Base-by-base conservation (phyloP, 2,329 filamentous ascomycete genomes). In the Stagonosporopsis tanaceti region DNA sequence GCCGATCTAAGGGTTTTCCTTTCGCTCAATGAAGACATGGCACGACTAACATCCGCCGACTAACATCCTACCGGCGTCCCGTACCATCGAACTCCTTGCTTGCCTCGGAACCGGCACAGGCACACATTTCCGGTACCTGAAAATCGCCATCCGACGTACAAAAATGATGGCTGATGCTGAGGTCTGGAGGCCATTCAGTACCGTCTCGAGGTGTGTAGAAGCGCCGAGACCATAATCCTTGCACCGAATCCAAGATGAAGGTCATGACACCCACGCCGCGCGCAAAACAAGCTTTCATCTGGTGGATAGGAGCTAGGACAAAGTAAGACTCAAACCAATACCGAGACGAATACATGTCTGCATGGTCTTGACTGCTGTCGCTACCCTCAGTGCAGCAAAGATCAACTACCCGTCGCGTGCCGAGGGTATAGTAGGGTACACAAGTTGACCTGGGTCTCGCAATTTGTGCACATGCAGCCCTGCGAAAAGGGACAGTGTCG, bases 381-480 rank as follows among this genome's bases (percentile, higher is more conserved):
- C 42, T 51, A 42, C 11, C 15, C 20, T 51, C 20, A 30, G 32
- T 32, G 25, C 28, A 45, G 50, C 17, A 54, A 57, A 46, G 58
- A 58, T 61, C 50, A 40, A 41, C 46, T 11, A 39, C 44, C 38
- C 17, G 54, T 52, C 54, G 54, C 44, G 54, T 57, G 48, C 54
- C 44, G 32, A 45, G 15, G 34, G 24, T 8, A 30, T n/a, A 22
- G 28, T 48, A 35, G 20, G 40, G 55, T 39, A 40, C 38, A 35
- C 35, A 20, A 53, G 24, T 17, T 34, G 41, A 34, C 28, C 6
- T 37, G 25, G 48, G 44, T 34, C 38, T 37, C 34, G 35, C 57
- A 48, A 47, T 22, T 37, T 53, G 50, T 53, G 41, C 47, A 20
- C 20, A 51, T 35, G 30, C 15, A 47, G 50, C 45, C 30, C 37